Evolutionary conservation across 2,329 filamentous ascomycete species (phyloP).

Genomic region (Ceratocystis lukuohia): DNA sequence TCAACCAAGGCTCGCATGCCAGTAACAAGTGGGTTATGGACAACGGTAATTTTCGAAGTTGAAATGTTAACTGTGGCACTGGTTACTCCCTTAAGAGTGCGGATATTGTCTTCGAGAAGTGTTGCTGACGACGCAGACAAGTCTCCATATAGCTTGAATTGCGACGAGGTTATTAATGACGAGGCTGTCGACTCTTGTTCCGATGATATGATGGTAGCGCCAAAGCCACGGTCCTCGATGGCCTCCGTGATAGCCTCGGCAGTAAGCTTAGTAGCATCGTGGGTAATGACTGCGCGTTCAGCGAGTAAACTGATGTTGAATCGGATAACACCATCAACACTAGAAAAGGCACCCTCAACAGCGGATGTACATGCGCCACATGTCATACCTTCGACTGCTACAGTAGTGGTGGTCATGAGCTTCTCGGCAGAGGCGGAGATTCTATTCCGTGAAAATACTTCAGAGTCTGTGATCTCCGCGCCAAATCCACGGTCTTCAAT

Average conservation of each 20-base stretch:
- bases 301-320: slow-evolving; percentile 94
- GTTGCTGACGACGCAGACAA: slow-evolving; percentile 58
- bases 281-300: slow-evolving; percentile 77
- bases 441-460: slow-evolving; percentile 30
- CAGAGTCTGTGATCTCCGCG: slow-evolving; percentile 62
- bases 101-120: slow-evolving; percentile 55
- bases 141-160: slow-evolving; percentile 75
- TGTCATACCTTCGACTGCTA: slow-evolving; percentile 92
- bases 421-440: slow-evolving; percentile 22
- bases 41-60: slow-evolving; percentile 61
- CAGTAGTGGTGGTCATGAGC: slow-evolving; percentile 56
- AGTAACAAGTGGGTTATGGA: slow-evolving; percentile 55
- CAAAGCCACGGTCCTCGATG: slow-evolving; percentile 84
- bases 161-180: slow-evolving; percentile 46
- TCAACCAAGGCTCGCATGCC: slow-evolving; percentile 77
- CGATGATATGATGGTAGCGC: slow-evolving; percentile 68
- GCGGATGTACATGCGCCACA: slow-evolving; percentile 93
- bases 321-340: slow-evolving; percentile 62
- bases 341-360: slow-evolving; percentile 68
- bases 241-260: slow-evolving; percentile 64
- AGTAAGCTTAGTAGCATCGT: slow-evolving; percentile 59
- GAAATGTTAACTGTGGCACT: slow-evolving; percentile 60
- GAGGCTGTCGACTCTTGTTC: slow-evolving; percentile 43
- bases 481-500: slow-evolving; percentile 68
- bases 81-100: slow-evolving; percentile 53